phyloP scores from a whole-genome alignment of 257 asterid species.

The Coffea eugenioides region DNA sequence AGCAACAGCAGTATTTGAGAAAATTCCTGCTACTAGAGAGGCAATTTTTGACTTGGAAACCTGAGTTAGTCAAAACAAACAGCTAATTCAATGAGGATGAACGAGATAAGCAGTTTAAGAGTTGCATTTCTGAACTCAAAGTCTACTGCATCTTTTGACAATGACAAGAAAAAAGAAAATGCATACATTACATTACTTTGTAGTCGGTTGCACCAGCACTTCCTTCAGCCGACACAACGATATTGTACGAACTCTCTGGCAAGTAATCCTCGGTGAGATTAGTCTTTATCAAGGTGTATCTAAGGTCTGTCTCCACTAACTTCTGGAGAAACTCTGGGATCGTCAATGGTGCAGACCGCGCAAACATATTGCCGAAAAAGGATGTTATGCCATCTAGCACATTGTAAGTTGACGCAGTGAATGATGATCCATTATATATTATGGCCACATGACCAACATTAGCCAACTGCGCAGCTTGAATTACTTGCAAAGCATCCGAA shows the following conservation, averaged over 20 bases:
- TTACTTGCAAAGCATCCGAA: constrained; percentile 73
- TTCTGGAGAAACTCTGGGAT: constrained; percentile 61
- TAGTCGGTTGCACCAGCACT: constrained; percentile 58
- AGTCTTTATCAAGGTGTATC: constrained; percentile 81
- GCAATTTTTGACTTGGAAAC: constrained; percentile 80
- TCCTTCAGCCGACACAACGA: constrained; percentile 75
- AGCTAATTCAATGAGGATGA: background rate
- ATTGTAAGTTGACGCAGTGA: constrained; percentile 46
- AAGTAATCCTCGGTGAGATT: constrained; percentile 69
- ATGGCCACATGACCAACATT: constrained; percentile 85
- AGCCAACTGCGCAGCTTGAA: constrained; percentile 79
- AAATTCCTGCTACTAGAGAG: constrained; percentile 76
- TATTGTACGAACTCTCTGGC: constrained; percentile 73
- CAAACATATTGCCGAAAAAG: constrained; percentile 77
- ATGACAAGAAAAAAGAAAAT: constrained; percentile 35
- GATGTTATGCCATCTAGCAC: constrained; percentile 79
- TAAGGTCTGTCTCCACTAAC: constrained; percentile 62
- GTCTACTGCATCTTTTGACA: constrained; percentile 20
- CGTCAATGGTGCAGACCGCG: constrained; percentile 63
- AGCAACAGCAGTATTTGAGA: constrained; percentile 76
- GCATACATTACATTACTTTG: constrained; percentile 99
- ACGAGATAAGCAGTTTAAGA: background rate
- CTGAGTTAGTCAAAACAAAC: constrained; percentile 30
- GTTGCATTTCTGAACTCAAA: background rate
- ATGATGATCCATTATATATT: constrained; percentile 60